Base-by-base conservation (phyloP, 805 yeast genomes). In the Metschnikowia orientalis region DNA sequence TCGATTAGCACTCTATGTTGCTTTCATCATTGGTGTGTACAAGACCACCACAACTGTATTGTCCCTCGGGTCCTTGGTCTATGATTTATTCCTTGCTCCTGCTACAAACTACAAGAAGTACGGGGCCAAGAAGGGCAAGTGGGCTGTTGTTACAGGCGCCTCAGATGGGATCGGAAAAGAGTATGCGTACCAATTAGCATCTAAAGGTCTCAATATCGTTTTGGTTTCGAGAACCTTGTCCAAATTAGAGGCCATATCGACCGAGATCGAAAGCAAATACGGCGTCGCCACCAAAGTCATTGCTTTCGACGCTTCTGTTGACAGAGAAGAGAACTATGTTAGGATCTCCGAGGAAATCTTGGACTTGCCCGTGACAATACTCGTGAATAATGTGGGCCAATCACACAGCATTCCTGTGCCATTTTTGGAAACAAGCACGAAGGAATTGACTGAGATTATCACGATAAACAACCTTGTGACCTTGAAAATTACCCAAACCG, bases 111-210 rank as follows among this genome's bases (percentile, higher is more conserved):
- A 71, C 50, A 51, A 56, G 25, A 79, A 76, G 54, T 88, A 88
- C 52, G 95, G 96, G n/a, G 81, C 90, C 17, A 67, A 68, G 40
- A 38, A 46, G 13, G 82, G 81, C 17, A 68, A 74, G 24, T 92
- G 96, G 90, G 96, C 97, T n/a, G 83, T 92, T 19, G 75, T 92
- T 11, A 92, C 98, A 5, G 98, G 98, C 38, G 94, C 97, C 3
- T 86, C 97, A 29, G 97, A 92, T 56, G 98, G 98, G 21, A 82
- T 92, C 52, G 98, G 98, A 37, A 87, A 89, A 56, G 95, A 92
- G 57, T 92, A 75, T 54, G 80, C 96, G 2, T 53, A 62, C 16
- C 97, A 90, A 62, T 71, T 92, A 59, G 98, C 97, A 8, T 59
- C 71, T 34, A 78, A 73, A 44, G 95, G 95, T 2, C 81, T 89